These are phyloP conservation scores for Aurifilum marmelostoma DNA, from an alignment of 2,329 filamentous ascomycete genomes.

Conservation along the genomic window DNA sequence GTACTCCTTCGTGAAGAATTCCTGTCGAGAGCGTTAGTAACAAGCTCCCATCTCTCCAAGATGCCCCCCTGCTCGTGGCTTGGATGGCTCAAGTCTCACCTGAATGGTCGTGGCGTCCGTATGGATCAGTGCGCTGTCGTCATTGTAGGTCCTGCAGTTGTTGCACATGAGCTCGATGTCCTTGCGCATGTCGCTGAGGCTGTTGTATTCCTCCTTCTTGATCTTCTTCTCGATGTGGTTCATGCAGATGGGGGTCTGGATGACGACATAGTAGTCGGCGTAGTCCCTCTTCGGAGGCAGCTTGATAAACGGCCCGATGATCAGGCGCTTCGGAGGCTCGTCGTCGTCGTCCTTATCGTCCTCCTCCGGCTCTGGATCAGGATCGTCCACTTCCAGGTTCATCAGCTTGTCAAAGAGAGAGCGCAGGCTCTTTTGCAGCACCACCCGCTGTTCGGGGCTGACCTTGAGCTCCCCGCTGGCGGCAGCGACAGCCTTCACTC, in stretches of 20 bases:
- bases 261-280: constrained; percentile 93
- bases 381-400: constrained; percentile 79
- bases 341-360: constrained; percentile 52
- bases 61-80: background rate
- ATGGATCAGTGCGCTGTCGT: constrained; percentile 90
- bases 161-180: constrained; percentile 84
- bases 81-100: constrained; percentile 56
- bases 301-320: constrained; percentile 94
- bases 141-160: constrained; percentile 96
- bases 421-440: constrained; percentile 80
- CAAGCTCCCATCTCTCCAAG: background rate
- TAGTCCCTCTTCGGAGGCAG: constrained; percentile 87
- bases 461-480: constrained; percentile 59
- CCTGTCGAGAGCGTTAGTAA: constrained; percentile 48
- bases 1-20: constrained; percentile 59
- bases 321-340: constrained; percentile 69
- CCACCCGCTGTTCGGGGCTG: constrained; percentile 68
- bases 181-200: constrained; percentile 75
- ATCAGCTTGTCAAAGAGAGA: constrained; percentile 79
- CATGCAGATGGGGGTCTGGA: constrained; percentile 92
- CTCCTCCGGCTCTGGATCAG: constrained; percentile 53
- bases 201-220: constrained; percentile 91
- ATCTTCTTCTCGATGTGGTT: constrained; percentile 93
- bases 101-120: constrained; percentile 92
- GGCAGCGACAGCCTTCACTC: constrained; percentile 61